Percentiles rank a stretch among this genome's conserved stretches.
Evolutionary conservation across 805 yeast genomes (phyloP).

Genomic region (Suhomyces tanzawaensis): DNA sequence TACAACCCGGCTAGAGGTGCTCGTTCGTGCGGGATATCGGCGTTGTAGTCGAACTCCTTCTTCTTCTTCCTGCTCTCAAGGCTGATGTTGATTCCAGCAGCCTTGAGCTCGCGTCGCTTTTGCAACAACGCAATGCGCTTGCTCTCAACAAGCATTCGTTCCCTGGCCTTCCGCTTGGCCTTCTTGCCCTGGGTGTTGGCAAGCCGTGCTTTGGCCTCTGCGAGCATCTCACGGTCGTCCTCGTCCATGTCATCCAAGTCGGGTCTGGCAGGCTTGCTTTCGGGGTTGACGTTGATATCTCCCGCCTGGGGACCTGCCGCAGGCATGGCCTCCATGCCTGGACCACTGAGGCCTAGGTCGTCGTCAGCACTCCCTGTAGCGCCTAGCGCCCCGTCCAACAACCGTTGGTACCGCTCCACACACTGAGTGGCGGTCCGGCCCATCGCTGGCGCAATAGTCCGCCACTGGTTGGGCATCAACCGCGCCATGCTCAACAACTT

Average conservation of each 20-base stretch:
- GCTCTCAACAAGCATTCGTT: constrained; percentile 76
- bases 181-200: constrained; percentile 94
- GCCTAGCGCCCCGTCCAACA: constrained; percentile 50
- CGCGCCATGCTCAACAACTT: constrained; percentile 63
- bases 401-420: constrained; percentile 75
- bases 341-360: constrained; percentile 46
- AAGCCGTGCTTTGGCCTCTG: constrained; percentile 91
- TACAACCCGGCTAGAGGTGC: constrained; percentile 65
- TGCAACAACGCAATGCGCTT: constrained; percentile 72
- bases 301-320: constrained; percentile 47
- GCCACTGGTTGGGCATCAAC: constrained; percentile 89
- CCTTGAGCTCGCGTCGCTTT: constrained; percentile 75
- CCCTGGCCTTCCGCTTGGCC: constrained; percentile 87
- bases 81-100: constrained; percentile 64
- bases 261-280: constrained; percentile 76
- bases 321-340: constrained; percentile 51
- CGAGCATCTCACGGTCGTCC: constrained; percentile 86
- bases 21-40: constrained; percentile 78
- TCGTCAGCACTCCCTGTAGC: constrained; percentile 26
- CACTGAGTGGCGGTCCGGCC: constrained; percentile 87
- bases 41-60: constrained; percentile 75
- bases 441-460: constrained; percentile 76
- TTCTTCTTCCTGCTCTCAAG: constrained; percentile 51
- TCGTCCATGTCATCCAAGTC: constrained; percentile 79
- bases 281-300: constrained; percentile 68